Percentiles rank a stretch among this genome's conserved stretches.
These are phyloP conservation scores for Symbiodinium pilosum DNA, from an alignment of 73 alveolate genomes.

Conservation along the genomic window DNA sequence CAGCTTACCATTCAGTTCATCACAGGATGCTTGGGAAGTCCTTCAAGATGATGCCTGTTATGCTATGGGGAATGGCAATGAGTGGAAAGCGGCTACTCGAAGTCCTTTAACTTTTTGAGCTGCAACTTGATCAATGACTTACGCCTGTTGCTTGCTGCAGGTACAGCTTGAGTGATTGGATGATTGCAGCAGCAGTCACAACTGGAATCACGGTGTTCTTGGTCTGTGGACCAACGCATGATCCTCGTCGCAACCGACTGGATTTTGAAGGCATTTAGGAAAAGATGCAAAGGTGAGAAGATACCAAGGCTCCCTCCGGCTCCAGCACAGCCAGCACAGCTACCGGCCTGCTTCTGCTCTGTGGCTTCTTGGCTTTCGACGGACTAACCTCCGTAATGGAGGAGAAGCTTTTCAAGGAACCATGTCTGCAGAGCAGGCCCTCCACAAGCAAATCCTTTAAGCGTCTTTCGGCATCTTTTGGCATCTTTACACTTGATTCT, in stretches of 20 bases:
- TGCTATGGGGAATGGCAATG: conserved; percentile 12
- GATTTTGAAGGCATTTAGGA: too few species aligned
- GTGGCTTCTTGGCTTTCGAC: not conserved
- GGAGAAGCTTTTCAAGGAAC: conserved; percentile 35
- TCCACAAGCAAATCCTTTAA: too few species aligned
- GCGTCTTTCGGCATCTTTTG: too few species aligned
- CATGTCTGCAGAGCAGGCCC: not conserved
- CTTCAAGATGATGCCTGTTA: conserved; percentile 18
- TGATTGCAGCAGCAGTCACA: not conserved
- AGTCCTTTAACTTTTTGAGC: not conserved
- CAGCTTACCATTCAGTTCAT: too few species aligned
- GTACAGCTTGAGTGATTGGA: not conserved
- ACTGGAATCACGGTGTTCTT: not conserved
- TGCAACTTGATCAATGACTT: not conserved
- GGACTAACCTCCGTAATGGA: not conserved
- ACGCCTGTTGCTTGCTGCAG: not conserved
- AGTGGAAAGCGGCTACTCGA: conserved; percentile 2
- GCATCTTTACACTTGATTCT: too few species aligned
- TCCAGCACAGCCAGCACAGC: not conserved
- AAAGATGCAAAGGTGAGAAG: too few species aligned
- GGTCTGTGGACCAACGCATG: not conserved
- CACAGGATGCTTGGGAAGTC: conserved; percentile 30
- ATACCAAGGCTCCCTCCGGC: too few species aligned
- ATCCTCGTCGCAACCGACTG: too few species aligned
- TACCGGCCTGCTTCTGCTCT: not conserved